Evolutionary conservation across 129 eudicot genomes (phyloP), one percentile per base, ranked within the genome.

Genomic region (Oenanthe sinensis): DNA sequence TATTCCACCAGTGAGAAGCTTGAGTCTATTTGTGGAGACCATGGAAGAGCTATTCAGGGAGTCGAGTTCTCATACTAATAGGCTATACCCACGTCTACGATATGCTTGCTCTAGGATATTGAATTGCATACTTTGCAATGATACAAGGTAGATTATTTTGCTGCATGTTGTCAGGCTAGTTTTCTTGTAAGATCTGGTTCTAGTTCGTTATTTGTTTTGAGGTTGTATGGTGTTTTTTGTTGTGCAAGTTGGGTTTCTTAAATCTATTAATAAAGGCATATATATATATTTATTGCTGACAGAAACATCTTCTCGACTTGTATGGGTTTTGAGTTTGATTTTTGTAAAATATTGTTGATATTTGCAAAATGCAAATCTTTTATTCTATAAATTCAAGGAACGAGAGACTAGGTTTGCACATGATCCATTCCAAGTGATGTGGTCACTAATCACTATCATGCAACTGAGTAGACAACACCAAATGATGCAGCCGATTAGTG

Each of bases 1-100:
- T 86, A 67, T 93, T 3, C 97, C 97, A 58, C 98, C 97, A 82
- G 83, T 93, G 74, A 87, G 97, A 24, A 93, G 89, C 87, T 84
- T 93, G 74, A 89, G 82, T 50, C 82, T 81, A 17, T 91, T 91
- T 46, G 87, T 94, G 71, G 87, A 86, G 70, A 83, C 93, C 19
- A 87, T 94, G 69, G 96, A 94, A 69, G 97, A 90, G 26, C 20
- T 91, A 3, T 84, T 87, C 82, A 86, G 89, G 80, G 98, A 93
- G 26, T 84, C 97, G 8, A 90, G 93, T 47, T 77, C 82, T 14
- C 80, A 90, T 20, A 88, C 91, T 1, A 47, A 47, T 39, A 76
- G 97, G 84, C 54, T 92, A 0, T 92, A 90, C 73, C 96, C 96
- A 1, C 86, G 96, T 6, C 16, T 92, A 50, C 89, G 96, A 62